phyloP scores from a whole-genome alignment of 345 rosid genomes.

The Rhizophora mangle region DNA sequence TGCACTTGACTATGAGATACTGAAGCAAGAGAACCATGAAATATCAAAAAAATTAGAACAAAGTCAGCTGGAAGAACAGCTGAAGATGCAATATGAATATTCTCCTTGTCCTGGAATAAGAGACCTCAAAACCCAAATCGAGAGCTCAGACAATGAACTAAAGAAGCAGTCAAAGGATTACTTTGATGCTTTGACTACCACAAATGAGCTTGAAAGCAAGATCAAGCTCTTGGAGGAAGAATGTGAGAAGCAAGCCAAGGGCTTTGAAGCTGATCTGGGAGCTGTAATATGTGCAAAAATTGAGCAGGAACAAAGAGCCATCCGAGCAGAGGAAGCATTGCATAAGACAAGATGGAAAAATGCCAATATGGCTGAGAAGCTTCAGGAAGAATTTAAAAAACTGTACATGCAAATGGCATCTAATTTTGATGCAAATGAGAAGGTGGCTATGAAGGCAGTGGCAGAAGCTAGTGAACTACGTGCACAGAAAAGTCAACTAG shows the following conservation, averaged over 20 bases:
- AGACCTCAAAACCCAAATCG: constrained; percentile 25
- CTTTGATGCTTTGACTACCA: constrained; percentile 33
- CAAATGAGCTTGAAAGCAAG: constrained; percentile 48
- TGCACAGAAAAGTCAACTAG: constrained; percentile 54
- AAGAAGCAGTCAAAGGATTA: constrained; percentile 24
- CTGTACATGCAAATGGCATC: constrained; percentile 75
- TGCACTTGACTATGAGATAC: constrained; percentile 92
- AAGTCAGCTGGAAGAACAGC: constrained; percentile 72
- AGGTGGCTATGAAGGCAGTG: constrained; percentile 71
- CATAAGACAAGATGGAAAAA: constrained; percentile 63
- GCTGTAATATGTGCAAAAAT: constrained; percentile 46
- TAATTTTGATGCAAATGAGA: constrained; percentile 75
- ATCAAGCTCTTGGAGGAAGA: constrained; percentile 65
- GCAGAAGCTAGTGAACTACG: constrained; percentile 63
- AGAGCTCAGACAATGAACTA: constrained; percentile 27
- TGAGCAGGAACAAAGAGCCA: constrained; percentile 83
- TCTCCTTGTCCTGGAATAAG: constrained; percentile 33
- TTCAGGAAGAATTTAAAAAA: constrained; percentile 76
- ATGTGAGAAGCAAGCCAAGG: constrained; percentile 51
- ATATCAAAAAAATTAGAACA: constrained; percentile 76
- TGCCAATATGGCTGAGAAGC: constrained; percentile 66
- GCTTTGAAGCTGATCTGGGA: constrained; percentile 63
- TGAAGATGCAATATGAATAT: constrained; percentile 70
- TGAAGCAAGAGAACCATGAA: constrained; percentile 82
- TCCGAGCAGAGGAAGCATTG: constrained; percentile 76